Evolutionary conservation across 768 basidiomycete species (phyloP).

Genomic region (Hericium coralloides): DNA sequence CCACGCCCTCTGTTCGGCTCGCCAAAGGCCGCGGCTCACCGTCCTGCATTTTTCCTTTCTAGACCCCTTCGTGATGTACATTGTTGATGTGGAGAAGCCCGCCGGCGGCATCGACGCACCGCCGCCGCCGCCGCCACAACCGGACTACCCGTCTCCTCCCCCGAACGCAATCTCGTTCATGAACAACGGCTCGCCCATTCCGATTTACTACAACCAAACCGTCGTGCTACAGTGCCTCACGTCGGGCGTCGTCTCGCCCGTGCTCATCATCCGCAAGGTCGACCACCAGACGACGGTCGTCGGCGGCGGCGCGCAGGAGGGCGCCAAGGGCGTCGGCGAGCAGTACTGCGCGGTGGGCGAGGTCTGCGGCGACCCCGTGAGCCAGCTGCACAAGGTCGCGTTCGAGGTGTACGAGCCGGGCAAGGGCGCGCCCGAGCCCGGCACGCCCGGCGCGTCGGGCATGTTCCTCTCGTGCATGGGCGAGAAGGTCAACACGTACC

Average conservation of each 20-base stretch:
- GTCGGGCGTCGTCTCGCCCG: conserved; percentile 89
- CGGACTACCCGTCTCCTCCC: conserved; percentile 87
- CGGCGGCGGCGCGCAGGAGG: conserved; percentile 85
- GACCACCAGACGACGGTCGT: conserved; percentile 86
- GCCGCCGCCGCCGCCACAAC: conserved; percentile 73
- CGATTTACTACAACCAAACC: conserved; percentile 95
- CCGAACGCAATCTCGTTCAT: conserved; percentile 85
- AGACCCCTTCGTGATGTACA: conserved; percentile 97
- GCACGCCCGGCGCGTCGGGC: conserved; percentile 69
- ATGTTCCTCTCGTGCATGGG: conserved; percentile 88
- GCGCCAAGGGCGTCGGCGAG: conserved; percentile 76
- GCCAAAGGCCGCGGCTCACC: conserved; percentile 11
- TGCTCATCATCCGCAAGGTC: conserved; percentile 89
- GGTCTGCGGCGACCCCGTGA: conserved; percentile 88
- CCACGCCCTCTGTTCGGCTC: conserved; percentile 2
- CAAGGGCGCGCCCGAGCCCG: conserved; percentile 63
- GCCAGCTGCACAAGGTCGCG: conserved; percentile 92
- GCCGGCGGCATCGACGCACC: conserved; percentile 68
- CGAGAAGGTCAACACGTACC: conserved; percentile 88
- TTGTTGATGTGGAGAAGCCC: conserved; percentile 87
- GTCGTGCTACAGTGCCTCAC: conserved; percentile 91
- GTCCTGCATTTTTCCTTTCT: conserved; percentile 1
- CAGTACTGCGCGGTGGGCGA: conserved; percentile 80
- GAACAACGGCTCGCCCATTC: conserved; percentile 76
- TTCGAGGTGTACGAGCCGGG: conserved; percentile 79